These are phyloP conservation scores for Exophiala oligosperma DNA, from an alignment of 2,329 filamentous ascomycete genomes.

Conservation along the genomic window DNA sequence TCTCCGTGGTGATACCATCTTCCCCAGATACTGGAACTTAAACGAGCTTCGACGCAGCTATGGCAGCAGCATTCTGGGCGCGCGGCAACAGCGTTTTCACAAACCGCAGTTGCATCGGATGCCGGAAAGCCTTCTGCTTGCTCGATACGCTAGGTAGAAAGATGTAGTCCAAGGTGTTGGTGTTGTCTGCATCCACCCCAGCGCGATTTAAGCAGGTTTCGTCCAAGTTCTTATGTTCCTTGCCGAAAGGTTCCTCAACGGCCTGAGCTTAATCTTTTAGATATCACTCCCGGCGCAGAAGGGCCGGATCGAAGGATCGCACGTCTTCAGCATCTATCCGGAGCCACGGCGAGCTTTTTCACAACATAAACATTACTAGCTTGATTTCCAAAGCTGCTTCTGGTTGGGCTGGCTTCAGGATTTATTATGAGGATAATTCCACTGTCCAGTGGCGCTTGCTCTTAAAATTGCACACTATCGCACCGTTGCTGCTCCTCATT, in stretches of 20 bases:
- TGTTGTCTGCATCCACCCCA: slow-evolving; percentile 18
- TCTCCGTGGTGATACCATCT: too few relatives aligned
- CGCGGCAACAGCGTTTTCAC: slow-evolving; percentile 19
- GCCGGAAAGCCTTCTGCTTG: slow-evolving; percentile 21
- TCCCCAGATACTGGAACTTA: too few relatives aligned
- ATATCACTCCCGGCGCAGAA: background rate
- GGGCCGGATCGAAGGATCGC: background rate
- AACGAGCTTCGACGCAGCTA: background rate
- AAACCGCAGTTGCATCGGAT: slow-evolving; percentile 16
- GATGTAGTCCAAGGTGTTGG: slow-evolving; percentile 15
- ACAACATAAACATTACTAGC: background rate
- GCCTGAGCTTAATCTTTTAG: slow-evolving; percentile 33
- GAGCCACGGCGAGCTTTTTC: too few relatives aligned
- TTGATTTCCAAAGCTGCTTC: background rate
- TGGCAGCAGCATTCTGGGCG: background rate
- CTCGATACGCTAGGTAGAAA: slow-evolving; percentile 21
- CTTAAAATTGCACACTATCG: slow-evolving; percentile 6
- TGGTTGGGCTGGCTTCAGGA: slow-evolving; percentile 4
- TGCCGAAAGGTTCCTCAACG: slow-evolving; percentile 40
- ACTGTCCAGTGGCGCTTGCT: slow-evolving; percentile 10
- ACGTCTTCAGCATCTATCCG: background rate
- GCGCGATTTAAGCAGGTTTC: slow-evolving; percentile 19
- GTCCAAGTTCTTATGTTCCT: slow-evolving; percentile 39
- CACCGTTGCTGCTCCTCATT: slow-evolving; percentile 11
- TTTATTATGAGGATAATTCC: slow-evolving; percentile 5